Evolutionary conservation across 345 rosid genomes (phyloP).

Genomic region (Gossypium bickii): DNA sequence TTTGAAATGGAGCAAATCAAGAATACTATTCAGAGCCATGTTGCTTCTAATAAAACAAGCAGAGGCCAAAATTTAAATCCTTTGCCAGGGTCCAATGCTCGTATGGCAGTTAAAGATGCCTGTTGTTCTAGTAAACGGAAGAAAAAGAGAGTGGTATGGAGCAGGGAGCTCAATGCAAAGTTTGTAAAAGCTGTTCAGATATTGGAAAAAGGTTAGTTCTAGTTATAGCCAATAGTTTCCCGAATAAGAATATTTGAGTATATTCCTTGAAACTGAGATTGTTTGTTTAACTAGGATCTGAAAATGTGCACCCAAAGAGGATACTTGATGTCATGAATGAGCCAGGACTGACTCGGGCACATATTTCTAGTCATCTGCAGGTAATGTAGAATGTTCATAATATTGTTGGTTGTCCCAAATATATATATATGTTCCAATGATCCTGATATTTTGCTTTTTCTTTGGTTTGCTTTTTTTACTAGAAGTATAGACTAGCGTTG

Average conservation of each 20-base stretch:
- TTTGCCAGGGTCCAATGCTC: background rate
- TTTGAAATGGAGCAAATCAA: constrained; percentile 32
- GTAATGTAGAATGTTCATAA: constrained; percentile 9
- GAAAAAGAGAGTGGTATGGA: constrained; percentile 20
- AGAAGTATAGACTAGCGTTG: constrained; percentile 22
- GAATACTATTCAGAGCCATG: constrained; percentile 31
- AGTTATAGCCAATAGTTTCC: too few relatives aligned
- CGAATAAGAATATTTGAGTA: background rate
- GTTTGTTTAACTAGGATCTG: background rate
- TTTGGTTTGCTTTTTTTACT: background rate
- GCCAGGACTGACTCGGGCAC: constrained; percentile 17
- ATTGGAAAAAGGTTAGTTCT: constrained; percentile 16
- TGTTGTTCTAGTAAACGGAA: background rate
- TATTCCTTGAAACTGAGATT: background rate
- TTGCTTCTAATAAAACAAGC: constrained; percentile 21
- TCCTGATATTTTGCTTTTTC: background rate
- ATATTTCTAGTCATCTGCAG: constrained; percentile 32
- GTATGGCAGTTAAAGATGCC: background rate
- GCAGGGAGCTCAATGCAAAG: constrained; percentile 17
- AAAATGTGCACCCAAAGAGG: constrained; percentile 15
- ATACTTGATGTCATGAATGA: constrained; percentile 21
- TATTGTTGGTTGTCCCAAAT: too few relatives aligned
- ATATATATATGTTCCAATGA: background rate
- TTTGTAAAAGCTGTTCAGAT: constrained; percentile 17
- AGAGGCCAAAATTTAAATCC: background rate